These are phyloP conservation scores for Clonostachys sp. DNA, from an alignment of 2,329 filamentous ascomycete genomes.

Conservation along the genomic window DNA sequence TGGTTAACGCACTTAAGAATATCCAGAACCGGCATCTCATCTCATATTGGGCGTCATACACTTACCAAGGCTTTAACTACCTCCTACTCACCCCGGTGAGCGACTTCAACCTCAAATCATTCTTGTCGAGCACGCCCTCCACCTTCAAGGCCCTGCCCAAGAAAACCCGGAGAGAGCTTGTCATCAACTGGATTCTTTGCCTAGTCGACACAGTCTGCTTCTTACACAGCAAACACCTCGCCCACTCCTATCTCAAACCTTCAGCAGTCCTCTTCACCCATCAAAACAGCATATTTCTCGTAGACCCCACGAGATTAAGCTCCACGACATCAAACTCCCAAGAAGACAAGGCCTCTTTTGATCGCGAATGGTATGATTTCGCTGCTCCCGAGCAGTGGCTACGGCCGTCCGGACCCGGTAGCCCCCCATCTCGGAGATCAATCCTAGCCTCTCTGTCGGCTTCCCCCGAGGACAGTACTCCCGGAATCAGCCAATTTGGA, in stretches of 20 bases:
- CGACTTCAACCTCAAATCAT: conserved; percentile 63
- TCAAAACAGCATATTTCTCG: conserved; percentile 62
- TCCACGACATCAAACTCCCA: conserved; percentile 32
- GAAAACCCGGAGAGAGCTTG: conserved; percentile 48
- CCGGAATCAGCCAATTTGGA: conserved; percentile 6
- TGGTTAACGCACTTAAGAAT: conserved; percentile 52
- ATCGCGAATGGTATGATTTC: conserved; percentile 70
- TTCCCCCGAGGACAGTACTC: conserved; percentile 26
- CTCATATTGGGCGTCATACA: conserved; percentile 69
- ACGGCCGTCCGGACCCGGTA: conserved; percentile 28
- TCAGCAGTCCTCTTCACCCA: conserved; percentile 65
- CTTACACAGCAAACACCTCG: conserved; percentile 59
- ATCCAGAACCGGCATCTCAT: conserved; percentile 65
- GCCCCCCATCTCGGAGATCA: conserved; percentile 22
- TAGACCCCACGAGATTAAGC: conserved; percentile 52
- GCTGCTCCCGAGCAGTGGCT: conserved; percentile 64
- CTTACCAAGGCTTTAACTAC: conserved; percentile 58
- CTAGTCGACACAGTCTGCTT: conserved; percentile 64
- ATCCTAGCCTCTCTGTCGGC: conserved; percentile 19
- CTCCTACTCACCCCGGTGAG: conserved; percentile 62
- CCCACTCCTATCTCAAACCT: conserved; percentile 66
- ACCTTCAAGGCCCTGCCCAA: conserved; percentile 60
- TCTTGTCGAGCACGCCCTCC: conserved; percentile 59
- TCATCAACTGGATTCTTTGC: conserved; percentile 74
- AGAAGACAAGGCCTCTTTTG: conserved; percentile 45